These are phyloP conservation scores for Senecio squalidus DNA, from an alignment of 140 eudicot species.

Conservation along the genomic window DNA sequence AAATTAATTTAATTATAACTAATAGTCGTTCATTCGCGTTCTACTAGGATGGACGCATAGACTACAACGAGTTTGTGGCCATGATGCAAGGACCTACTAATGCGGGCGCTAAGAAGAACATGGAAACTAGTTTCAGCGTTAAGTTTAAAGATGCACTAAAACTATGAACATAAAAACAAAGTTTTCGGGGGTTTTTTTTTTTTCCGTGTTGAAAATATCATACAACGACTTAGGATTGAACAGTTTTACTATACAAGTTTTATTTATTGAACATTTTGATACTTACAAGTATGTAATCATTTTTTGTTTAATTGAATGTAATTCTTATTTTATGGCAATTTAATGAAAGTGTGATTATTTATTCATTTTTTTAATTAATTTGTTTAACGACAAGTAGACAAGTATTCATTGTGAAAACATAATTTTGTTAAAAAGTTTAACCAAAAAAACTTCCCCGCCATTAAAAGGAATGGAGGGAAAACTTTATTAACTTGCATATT, in stretches of 20 bases:
- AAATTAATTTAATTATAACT: no score
- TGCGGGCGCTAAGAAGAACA: conserved; percentile 42
- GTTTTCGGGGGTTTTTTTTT: conserved; percentile 3
- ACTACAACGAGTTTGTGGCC: conserved; percentile 71
- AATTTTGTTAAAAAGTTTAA: conserved; percentile 1
- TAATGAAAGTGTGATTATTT: no score
- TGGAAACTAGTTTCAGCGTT: conserved; percentile 52
- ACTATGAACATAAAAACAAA: conserved; percentile 12
- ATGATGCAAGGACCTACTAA: conserved; percentile 71
- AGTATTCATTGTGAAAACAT: conserved; percentile 1
- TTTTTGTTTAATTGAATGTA: no score
- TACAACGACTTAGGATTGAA: conserved; percentile 11
- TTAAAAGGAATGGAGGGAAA: conserved; percentile 13
- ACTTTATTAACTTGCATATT: conserved; percentile 11
- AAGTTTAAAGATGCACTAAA: conserved; percentile 40
- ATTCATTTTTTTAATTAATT: no score
- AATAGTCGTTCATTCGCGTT: not conserved
- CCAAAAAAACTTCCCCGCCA: conserved; percentile 23
- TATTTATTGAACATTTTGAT: no score
- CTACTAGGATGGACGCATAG: conserved; percentile 66
- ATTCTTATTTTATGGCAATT: no score
- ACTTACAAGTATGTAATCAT: no score
- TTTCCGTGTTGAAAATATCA: conserved; percentile 4
- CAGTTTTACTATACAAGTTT: no score
- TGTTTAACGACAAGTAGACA: no score